Evolutionary conservation across 2,329 filamentous ascomycete genomes (phyloP).

Genomic region (Capronia americana): DNA sequence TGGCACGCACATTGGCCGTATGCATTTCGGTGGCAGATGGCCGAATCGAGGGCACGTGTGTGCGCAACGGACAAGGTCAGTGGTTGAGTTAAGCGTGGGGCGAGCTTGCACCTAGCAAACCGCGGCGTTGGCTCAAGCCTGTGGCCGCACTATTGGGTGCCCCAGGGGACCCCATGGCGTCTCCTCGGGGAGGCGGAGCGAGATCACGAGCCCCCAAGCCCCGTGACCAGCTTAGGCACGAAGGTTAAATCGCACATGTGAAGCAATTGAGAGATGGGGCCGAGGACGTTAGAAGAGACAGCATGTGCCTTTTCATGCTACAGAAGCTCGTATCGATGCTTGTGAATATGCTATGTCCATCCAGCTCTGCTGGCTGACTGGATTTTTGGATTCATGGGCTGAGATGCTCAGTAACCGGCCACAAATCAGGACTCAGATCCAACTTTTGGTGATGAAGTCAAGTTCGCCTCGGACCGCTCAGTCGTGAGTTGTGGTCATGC

Average conservation of each 20-base stretch:
- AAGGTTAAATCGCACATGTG: not conserved
- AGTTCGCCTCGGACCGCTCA: not conserved
- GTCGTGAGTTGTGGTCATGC: not conserved
- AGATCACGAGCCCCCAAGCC: not conserved
- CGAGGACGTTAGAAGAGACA: not conserved
- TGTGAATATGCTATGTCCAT: slow-evolving; percentile 3
- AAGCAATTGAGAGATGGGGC: not conserved
- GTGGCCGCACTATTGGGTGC: not conserved
- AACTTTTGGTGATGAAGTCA: not conserved
- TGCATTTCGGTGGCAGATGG: slow-evolving; percentile 22
- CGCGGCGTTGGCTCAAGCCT: not conserved
- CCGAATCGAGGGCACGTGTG: slow-evolving; percentile 9
- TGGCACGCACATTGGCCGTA: slow-evolving; percentile 4
- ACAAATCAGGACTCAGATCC: not conserved
- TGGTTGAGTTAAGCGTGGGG: slow-evolving; percentile 9
- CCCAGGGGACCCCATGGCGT: not conserved
- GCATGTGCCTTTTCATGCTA: not conserved
- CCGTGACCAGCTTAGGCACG: not conserved
- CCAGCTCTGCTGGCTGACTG: not conserved
- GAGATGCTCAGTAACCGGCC: not conserved
- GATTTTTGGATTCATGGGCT: not conserved
- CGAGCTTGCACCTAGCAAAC: not conserved
- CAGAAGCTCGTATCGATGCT: not conserved
- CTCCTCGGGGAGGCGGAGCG: not conserved
- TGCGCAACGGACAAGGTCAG: not conserved